These are phyloP conservation scores for Astrothelium macrocarpum DNA, from an alignment of 495 filamentous ascomycete species.

Conservation along the genomic window DNA sequence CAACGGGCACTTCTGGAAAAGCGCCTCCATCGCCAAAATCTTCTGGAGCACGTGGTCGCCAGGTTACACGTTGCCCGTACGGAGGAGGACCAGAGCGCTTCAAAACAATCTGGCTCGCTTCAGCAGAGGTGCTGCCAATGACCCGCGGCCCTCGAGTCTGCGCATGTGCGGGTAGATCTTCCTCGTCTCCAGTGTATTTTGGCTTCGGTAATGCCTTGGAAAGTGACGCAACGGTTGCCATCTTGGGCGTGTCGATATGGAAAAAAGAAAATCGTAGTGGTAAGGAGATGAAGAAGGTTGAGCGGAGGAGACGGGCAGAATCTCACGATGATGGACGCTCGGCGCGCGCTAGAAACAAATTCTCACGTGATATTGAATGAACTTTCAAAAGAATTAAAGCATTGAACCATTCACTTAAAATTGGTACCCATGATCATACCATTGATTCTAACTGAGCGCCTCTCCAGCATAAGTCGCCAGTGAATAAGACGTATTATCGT, in stretches of 20 bases:
- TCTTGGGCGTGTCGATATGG: slow-evolving; percentile 8
- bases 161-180: slow-evolving; percentile 62
- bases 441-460: too few relatives aligned
- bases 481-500: too few relatives aligned
- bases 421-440: too few relatives aligned
- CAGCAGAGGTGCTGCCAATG: slow-evolving; percentile 63
- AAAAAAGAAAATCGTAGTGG: background rate
- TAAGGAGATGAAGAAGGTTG: background rate
- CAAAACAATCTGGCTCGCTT: slow-evolving; percentile 79
- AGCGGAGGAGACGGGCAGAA: background rate
- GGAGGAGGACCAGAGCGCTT: slow-evolving; percentile 81
- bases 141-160: slow-evolving; percentile 71
- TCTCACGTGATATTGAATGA: background rate
- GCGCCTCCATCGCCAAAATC: slow-evolving; percentile 96
- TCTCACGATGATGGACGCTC: background rate
- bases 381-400: too few relatives aligned
- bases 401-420: too few relatives aligned
- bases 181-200: slow-evolving; percentile 76
- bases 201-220: slow-evolving; percentile 80
- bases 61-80: slow-evolving; percentile 74
- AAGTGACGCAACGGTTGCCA: slow-evolving; percentile 48
- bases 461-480: too few relatives aligned
- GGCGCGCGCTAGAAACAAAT: background rate
- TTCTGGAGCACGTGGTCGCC: slow-evolving; percentile 75
- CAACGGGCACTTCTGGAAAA: slow-evolving; percentile 88